Base-by-base conservation (phyloP, 495 filamentous ascomycete genomes). In the Trichodelitschia bisporula region DNA sequence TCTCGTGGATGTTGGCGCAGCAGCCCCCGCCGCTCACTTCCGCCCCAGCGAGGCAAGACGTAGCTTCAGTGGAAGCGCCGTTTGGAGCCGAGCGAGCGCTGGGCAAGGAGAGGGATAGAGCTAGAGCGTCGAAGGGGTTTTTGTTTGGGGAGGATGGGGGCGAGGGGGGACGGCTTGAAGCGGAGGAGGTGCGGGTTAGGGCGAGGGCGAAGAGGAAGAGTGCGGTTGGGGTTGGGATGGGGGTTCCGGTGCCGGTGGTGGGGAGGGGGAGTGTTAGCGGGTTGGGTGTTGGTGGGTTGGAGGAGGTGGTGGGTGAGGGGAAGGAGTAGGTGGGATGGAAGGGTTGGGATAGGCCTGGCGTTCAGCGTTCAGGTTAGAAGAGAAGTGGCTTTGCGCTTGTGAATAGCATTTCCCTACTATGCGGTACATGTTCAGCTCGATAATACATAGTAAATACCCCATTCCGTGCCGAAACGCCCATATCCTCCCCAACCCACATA, bases 1-100 rank as follows among this genome's bases (percentile, higher is more conserved):
- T 92, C 46, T 74, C 83, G 8, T 97, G 83, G 83, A 95, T 97
- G 82, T 60, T 97, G n/a, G 67, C 60, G 16, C 55, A 62, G 33
- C 58, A 57, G n/a, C 16, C 34, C 20, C 29, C 18, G 14, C 25
- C 37, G 12, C n/a, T n/a, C n/a, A n/a, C n/a, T n/a, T n/a, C n/a
- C n/a, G n/a, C n/a, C n/a, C n/a, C n/a, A n/a, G n/a, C n/a, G n/a
- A n/a, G n/a, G n/a, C n/a, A n/a, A 29, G 29, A 15, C 34, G 34
- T 9, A 31, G 33, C 3, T 42, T 40, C 18, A 31, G n/a, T 36
- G 19, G 24, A 35, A 3, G 33, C 29, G 5, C 32, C 38, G 2
- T 39, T 30, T 11, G 38, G 37, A 13, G 34, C 31, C 0, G 32
- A 37, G 18, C 35, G 40, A 13, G 15, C 40, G 13, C 32, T 34